Evolutionary conservation across 177 flowering plant genomes (phyloP).

Genomic region (Vitis hybrid): DNA sequence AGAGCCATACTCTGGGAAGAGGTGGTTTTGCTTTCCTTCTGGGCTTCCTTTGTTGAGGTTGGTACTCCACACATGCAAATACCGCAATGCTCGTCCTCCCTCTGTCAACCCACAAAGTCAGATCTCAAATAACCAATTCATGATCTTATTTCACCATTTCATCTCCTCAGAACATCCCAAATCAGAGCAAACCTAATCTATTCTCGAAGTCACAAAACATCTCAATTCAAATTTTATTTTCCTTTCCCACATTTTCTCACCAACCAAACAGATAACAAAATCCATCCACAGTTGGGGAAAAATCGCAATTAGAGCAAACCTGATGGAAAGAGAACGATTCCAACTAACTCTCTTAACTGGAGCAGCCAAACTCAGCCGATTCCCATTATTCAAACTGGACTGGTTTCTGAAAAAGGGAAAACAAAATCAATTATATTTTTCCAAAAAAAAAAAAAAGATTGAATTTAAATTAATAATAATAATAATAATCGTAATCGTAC

Average conservation of each 20-base stretch:
- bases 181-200: not conserved
- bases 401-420: constrained; percentile 13
- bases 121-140: not conserved
- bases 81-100: constrained; percentile 83
- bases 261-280: not conserved
- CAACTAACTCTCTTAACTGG: constrained; percentile 61
- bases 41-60: constrained; percentile 41
- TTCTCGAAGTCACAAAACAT: not conserved
- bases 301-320: constrained; percentile 36
- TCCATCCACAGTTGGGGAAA: not conserved
- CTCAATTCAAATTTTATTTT: not conserved
- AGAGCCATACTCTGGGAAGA: constrained; percentile 53
- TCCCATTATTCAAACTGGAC: constrained; percentile 9
- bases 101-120: constrained; percentile 34
- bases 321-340: constrained; percentile 86
- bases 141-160: too few species aligned
- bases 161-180: not conserved
- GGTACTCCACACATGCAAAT: constrained; percentile 36
- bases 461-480: too few species aligned
- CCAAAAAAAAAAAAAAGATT: not conserved
- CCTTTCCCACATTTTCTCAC: not conserved
- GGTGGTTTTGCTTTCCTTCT: constrained; percentile 59
- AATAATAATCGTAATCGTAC: constrained; percentile 2
- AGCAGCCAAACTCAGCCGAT: constrained; percentile 44
- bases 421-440: constrained; percentile 1